A percentile compares a stretch with the other conserved stretches of the same genome.
Conservation (phyloP, 2,329 filamentous ascomycete genomes). For the Ophiostoma himal-ulmi region DNA sequence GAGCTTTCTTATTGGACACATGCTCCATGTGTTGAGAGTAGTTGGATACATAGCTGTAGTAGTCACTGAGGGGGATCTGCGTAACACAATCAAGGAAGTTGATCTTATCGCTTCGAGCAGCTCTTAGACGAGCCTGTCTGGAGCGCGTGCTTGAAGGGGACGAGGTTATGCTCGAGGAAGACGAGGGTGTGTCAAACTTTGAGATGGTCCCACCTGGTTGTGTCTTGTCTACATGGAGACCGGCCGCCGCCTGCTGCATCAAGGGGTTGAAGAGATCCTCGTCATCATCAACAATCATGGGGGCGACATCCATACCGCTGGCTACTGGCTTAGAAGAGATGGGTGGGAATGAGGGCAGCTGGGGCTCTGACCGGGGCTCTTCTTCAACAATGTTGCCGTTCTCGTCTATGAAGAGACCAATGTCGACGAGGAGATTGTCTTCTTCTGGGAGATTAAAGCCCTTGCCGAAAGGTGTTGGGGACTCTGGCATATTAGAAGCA, state of each 20-base stretch:
- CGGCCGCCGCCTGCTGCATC: neutral
- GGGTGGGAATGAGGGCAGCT: conserved; percentile 23
- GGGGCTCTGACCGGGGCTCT: conserved; percentile 24
- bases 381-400: conserved; percentile 27
- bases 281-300: conserved; percentile 22
- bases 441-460: conserved; percentile 40
- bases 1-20: conserved; percentile 19
- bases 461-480: conserved; percentile 25
- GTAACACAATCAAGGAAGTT: conserved; percentile 26
- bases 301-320: neutral
- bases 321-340: neutral
- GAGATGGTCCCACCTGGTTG: neutral
- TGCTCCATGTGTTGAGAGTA: conserved; percentile 26
- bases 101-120: neutral
- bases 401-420: conserved; percentile 33
- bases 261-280: conserved; percentile 16
- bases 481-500: conserved; percentile 21
- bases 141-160: conserved; percentile 5
- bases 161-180: conserved; percentile 10
- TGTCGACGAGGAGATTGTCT: conserved; percentile 36
- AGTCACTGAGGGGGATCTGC: conserved; percentile 26
- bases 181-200: conserved; percentile 8
- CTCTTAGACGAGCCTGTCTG: conserved; percentile 11
- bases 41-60: conserved; percentile 22
- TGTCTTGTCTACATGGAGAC: neutral